These are phyloP conservation scores for Mesotaenium endlicherianum DNA, from an alignment of 139 green algal genomes.

Conservation along the genomic window DNA sequence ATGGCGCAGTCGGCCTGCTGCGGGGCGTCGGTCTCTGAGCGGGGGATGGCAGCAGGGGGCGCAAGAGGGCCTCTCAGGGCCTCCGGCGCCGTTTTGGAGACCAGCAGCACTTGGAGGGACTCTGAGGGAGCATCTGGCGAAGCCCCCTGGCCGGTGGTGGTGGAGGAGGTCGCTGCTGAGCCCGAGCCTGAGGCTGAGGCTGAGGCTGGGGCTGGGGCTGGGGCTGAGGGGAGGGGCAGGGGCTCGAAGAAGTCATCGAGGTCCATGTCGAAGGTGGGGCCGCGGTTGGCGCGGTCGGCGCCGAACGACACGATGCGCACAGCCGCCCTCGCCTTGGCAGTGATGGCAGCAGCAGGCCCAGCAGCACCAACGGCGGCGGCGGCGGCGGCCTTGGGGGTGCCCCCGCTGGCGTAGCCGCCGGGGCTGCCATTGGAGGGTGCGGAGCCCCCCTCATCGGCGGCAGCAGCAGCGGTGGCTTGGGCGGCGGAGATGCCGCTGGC, in stretches of 20 bases:
- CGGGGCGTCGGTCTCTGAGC: no score
- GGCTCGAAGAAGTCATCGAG: slow-evolving; percentile 62
- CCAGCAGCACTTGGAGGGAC: not conserved
- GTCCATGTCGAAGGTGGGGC: slow-evolving; percentile 67
- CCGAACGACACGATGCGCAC: slow-evolving; percentile 61
- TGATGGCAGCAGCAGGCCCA: no score
- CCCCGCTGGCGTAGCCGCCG: not conserved
- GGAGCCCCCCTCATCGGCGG: no score
- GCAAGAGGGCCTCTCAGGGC: no score
- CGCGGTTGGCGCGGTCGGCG: slow-evolving; percentile 60
- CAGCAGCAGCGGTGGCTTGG: no score
- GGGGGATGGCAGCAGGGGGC: not conserved
- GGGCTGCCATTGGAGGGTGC: not conserved
- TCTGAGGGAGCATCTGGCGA: slow-evolving; percentile 43
- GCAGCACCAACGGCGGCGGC: no score
- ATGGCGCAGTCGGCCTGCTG: not conserved
- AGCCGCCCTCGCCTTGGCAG: not conserved
- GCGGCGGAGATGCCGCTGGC: no score
- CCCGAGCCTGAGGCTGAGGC: no score
- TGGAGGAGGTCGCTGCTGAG: no score
- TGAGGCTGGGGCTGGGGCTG: not conserved
- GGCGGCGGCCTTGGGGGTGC: no score
- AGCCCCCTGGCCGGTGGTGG: no score
- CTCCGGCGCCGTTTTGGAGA: no score
- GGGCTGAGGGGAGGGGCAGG: not conserved